Base-by-base conservation (phyloP, 1,139 yeast genomes). In the Suhomyces choctaworum region DNA sequence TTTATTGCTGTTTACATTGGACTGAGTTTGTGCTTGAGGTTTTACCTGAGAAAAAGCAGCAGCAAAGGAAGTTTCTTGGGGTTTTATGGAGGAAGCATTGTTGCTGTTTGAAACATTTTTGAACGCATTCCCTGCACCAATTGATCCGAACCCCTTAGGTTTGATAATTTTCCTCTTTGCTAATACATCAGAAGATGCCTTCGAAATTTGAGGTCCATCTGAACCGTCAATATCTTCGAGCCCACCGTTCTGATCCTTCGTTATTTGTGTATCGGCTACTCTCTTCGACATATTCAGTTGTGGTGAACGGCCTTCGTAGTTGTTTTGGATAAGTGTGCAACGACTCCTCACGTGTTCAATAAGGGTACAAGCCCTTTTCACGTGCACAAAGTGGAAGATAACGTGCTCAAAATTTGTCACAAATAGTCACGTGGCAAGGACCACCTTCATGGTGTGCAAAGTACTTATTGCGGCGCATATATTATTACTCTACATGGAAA, bases 141-240 rank as follows among this genome's bases (percentile, higher is more conserved):
- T 31, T 8, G 19, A 19, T 6, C 39, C 39, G 33, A 36, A 34
- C 5, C 53, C 70, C 44, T 73, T 73, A 10, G 90, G 89, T 54
- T 74, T 72, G 16, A 84, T 66, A 34, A 83, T 67, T 64, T 80
- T 84, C 54, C 97, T 70, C 37, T 63, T 73, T 8, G 92, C 76
- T 73, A 88, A 61, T 5, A 78, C 80, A 4, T 71, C 78, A 2
- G 76, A 70, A 5, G 84, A 70, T 0, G 96, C 95, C 31, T 47
- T 16, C 47, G 22, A 67, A 66, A n/a, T 55, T 52, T 12, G 50
- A 47, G 55, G 16, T 54, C 64, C 16, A 58, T 70, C 19, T 23
- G 62, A 70, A 11, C 66, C 76, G 27, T 64, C 72, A 12, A 46
- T 49, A 16, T 52, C 52, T 16, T 54, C 62, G 20, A 54, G 61